Percentiles rank a stretch among this genome's conserved stretches.
Conservation (phyloP, 169 alveolate genomes). For the Plasmodium fragile region DNA sequence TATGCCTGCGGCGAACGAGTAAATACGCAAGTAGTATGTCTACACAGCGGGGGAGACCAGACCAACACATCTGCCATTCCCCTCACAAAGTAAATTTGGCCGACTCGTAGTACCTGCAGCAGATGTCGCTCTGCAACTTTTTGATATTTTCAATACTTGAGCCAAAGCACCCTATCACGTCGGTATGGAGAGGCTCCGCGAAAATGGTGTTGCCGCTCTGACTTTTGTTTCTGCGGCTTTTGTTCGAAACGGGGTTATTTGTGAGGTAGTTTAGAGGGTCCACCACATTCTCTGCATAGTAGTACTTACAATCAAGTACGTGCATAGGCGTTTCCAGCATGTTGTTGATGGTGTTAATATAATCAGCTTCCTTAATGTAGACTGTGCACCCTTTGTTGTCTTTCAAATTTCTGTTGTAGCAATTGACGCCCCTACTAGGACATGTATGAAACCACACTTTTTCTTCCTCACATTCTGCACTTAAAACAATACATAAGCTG, state of each 20-base stretch:
- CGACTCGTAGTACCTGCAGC: constrained; percentile 47
- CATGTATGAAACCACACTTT: constrained; percentile 81
- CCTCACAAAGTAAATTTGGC: constrained; percentile 16
- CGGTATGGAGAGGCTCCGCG: constrained; percentile 13
- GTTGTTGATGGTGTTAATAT: constrained; percentile 54
- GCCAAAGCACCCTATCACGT: neutral
- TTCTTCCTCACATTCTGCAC: constrained; percentile 73
- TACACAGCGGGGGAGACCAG: neutral
- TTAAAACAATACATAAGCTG: constrained; percentile 77
- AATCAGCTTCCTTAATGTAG: constrained; percentile 72
- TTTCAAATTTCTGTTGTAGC: constrained; percentile 75
- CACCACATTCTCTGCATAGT: constrained; percentile 57
- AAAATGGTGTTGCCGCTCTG: constrained; percentile 39
- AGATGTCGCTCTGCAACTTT: constrained; percentile 42
- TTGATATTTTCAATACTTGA: constrained; percentile 14
- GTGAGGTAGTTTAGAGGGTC: constrained; percentile 62
- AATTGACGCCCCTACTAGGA: constrained; percentile 52
- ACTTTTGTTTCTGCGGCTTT: constrained; percentile 49
- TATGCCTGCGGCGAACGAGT: neutral
- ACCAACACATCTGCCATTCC: neutral
- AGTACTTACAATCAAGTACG: constrained; percentile 46
- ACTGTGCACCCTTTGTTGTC: constrained; percentile 79
- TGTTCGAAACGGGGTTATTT: constrained; percentile 19
- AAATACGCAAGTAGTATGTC: neutral
- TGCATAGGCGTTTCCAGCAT: constrained; percentile 72